phyloP scores from a whole-genome alignment of 1,139 yeast species.

The Lodderomyces parapsilosis region DNA sequence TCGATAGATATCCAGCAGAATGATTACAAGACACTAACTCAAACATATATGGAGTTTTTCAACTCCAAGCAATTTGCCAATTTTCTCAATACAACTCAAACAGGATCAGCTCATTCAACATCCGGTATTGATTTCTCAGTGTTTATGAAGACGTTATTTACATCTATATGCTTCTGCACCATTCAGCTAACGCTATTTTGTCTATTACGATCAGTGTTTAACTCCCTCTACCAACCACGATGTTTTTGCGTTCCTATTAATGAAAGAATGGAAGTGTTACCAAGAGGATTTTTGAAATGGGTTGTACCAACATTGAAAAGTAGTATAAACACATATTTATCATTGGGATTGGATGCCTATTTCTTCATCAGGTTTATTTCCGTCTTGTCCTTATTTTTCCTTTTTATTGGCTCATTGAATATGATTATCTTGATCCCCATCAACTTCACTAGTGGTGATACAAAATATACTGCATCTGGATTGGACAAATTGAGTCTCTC shows the following conservation, averaged over 20 bases:
- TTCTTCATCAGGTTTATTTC: slow-evolving; percentile 57
- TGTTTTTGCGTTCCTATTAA: slow-evolving; percentile 40
- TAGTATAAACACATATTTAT: slow-evolving; percentile 42
- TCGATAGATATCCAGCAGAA: slow-evolving; percentile 15
- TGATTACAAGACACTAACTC: slow-evolving; percentile 26
- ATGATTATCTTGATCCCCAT: slow-evolving; percentile 57
- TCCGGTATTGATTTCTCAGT: slow-evolving; percentile 39
- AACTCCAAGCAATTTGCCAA: slow-evolving; percentile 27
- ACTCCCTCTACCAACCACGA: slow-evolving; percentile 57
- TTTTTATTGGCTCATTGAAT: slow-evolving; percentile 48
- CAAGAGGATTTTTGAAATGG: slow-evolving; percentile 50
- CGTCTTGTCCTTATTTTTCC: slow-evolving; percentile 47
- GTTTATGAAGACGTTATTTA: slow-evolving; percentile 48
- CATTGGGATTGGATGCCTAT: slow-evolving; percentile 64
- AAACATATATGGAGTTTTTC: slow-evolving; percentile 28
- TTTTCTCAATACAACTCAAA: slow-evolving; percentile 56
- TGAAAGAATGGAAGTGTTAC: slow-evolving; percentile 37
- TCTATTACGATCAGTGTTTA: slow-evolving; percentile 45
- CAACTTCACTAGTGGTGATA: slow-evolving; percentile 46
- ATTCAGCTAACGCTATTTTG: slow-evolving; percentile 56
- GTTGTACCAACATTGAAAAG: slow-evolving; percentile 37
- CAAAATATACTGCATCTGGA: slow-evolving; percentile 38
- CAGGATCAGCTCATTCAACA: slow-evolving; percentile 51
- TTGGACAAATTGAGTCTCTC: slow-evolving; percentile 62
- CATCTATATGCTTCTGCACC: slow-evolving; percentile 51